These are phyloP conservation scores for Pichia kluyveri DNA, from an alignment of 805 yeast genomes.

Conservation along the genomic window DNA sequence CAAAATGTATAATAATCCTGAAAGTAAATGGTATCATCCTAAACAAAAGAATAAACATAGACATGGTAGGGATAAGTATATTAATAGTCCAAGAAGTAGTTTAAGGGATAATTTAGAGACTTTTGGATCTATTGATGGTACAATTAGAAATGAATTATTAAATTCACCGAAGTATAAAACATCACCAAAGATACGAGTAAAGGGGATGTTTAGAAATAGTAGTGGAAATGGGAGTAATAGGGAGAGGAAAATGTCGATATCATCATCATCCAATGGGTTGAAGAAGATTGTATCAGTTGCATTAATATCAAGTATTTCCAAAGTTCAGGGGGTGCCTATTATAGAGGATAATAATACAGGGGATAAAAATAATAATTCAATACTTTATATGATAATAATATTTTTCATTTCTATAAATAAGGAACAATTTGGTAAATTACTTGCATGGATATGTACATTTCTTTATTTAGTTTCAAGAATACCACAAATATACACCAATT, in stretches of 20 bases:
- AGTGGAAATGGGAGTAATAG: neutral
- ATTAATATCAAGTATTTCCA: slow-evolving; percentile 23
- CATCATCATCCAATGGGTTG: neutral
- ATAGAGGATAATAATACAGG: neutral
- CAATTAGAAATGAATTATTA: too few relatives aligned
- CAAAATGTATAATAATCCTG: slow-evolving; percentile 29
- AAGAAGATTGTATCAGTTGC: slow-evolving; percentile 2
- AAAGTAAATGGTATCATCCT: slow-evolving; percentile 19
- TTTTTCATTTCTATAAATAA: slow-evolving; percentile 11
- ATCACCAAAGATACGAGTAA: neutral
- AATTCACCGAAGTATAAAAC: neutral
- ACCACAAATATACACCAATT: slow-evolving; percentile 43
- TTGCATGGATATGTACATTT: slow-evolving; percentile 46
- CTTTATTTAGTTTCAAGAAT: slow-evolving; percentile 41
- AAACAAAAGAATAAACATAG: slow-evolving; percentile 13
- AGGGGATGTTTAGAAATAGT: slow-evolving; percentile 1
- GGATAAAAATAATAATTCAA: slow-evolving; percentile 15
- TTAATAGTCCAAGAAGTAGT: slow-evolving; percentile 14
- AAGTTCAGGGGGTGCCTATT: slow-evolving; percentile 20
- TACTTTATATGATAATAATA: slow-evolving; percentile 13
- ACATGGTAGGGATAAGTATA: too few relatives aligned
- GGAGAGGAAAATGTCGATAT: too few relatives aligned
- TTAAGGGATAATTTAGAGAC: slow-evolving; percentile 14
- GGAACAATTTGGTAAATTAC: slow-evolving; percentile 18
- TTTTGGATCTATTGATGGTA: slow-evolving; percentile 6